Base-by-base conservation (phyloP, 495 filamentous ascomycete species). In the Penicillium mononematosum region DNA sequence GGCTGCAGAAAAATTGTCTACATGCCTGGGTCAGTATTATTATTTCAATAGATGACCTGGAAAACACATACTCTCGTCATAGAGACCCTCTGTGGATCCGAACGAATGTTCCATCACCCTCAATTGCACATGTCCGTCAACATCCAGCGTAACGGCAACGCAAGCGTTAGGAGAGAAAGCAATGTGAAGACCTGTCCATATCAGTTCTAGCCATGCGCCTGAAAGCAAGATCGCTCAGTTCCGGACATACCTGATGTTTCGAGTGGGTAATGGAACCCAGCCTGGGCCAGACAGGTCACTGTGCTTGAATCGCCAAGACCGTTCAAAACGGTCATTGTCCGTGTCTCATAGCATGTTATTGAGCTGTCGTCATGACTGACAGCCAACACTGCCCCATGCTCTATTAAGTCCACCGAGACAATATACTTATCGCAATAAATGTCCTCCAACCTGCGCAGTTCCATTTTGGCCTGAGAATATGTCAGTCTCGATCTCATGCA, bases 161-260 rank as follows among this genome's bases (percentile, higher is more conserved):
- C 85, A 91, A 39, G 83, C 81, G 51, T 87, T 92, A 0, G 90
- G 88, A 8, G 89, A 94, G 52, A 92, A 82, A 16, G 86, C 83
- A 36, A 85, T 81, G 50, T 89, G 78, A 19, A 89, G 72, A 58
- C 81, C 87, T 88, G 42, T 42, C 25, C 11, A 19, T 16, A 11
- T 57, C n/a, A 60, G 32, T 22, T 38, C 44, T 14, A 38, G 16
- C 12, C 10, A 20, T 6, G n/a, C 19, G 19, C 19, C 27, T 6
- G 2, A 34, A 32, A n/a, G 36, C 8, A 45, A 36, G 1, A 39
- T 45, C 9, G 6, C n/a, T 6, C 12, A 27, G 24, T 56, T 59
- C 42, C 5, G 14, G 58, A 62, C 70, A 60, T 38, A 67, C 73
- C 65, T 59, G 68, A 56, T 39, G 62, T 43, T 24, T 71, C 63